Conservation (phyloP, 2,329 filamentous ascomycete genomes). For the Clarireedia homoeocarpa region DNA sequence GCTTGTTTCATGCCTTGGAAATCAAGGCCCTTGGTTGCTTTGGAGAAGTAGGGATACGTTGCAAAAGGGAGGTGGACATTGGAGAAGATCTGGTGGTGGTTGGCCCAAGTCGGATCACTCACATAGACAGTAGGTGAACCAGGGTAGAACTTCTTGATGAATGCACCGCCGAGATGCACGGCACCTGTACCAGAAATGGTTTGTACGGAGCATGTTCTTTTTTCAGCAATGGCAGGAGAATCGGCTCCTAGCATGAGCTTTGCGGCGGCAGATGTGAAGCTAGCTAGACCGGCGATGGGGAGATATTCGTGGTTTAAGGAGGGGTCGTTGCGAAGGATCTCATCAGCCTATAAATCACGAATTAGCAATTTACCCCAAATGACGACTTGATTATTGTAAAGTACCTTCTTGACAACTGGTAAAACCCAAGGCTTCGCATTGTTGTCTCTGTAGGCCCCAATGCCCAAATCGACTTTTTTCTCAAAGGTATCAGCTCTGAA, state of each 20-base stretch:
- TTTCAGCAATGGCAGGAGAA: conserved; percentile 76
- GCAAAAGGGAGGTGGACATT: conserved; percentile 76
- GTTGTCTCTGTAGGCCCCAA: conserved; percentile 92
- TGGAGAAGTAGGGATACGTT: conserved; percentile 90
- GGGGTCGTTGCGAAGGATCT: conserved; percentile 80
- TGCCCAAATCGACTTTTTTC: conserved; percentile 83
- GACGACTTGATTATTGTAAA: conserved; percentile 15
- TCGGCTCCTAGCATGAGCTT: conserved; percentile 77
- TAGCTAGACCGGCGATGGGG: conserved; percentile 80
- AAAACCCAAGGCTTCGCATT: conserved; percentile 96
- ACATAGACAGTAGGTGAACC: conserved; percentile 74
- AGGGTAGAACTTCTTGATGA: conserved; percentile 86
- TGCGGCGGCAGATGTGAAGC: conserved; percentile 83
- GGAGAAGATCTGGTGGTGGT: conserved; percentile 96
- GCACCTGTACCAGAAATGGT: conserved; percentile 97
- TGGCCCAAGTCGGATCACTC: conserved; percentile 94
- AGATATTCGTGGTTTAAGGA: conserved; percentile 97
- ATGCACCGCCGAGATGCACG: conserved; percentile 85
- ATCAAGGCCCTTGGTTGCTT: conserved; percentile 82
- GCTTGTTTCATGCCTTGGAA: conserved; percentile 78
- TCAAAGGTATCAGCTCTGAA: conserved; percentile 70
- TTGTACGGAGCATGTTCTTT: conserved; percentile 75
- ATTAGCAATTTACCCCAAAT: not conserved
- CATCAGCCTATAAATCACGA: conserved; percentile 63
- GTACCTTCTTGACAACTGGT: conserved; percentile 91